phyloP scores from a whole-genome alignment of 495 filamentous ascomycete species.

The Cenococcum geophilum region DNA sequence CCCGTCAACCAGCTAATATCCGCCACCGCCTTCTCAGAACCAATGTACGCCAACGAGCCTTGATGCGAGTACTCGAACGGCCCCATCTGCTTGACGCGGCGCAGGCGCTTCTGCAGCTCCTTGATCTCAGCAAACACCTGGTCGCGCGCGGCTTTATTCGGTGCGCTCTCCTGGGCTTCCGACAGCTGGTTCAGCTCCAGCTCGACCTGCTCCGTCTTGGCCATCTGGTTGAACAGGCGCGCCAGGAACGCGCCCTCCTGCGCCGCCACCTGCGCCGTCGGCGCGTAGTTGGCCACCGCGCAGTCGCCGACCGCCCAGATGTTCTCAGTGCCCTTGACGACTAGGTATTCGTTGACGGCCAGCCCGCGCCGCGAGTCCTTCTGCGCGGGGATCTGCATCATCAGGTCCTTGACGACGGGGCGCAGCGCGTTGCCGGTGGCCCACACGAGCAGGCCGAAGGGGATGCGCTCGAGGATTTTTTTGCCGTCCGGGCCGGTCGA shows the following conservation, averaged over 20 bases:
- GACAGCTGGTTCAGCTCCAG: conserved; percentile 56
- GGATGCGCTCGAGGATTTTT: conserved; percentile 73
- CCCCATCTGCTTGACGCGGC: conserved; percentile 84
- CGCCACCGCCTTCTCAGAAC: conserved; percentile 93
- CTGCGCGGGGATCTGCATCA: conserved; percentile 86
- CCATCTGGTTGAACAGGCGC: conserved; percentile 96
- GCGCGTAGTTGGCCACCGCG: conserved; percentile 92
- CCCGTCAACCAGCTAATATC: conserved; percentile 97
- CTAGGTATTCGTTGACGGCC: conserved; percentile 95
- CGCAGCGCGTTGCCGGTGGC: conserved; percentile 95
- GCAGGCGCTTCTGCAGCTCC: conserved; percentile 73
- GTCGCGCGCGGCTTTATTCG: conserved; percentile 50
- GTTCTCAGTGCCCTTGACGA: conserved; percentile 93
- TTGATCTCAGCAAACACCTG: conserved; percentile 66
- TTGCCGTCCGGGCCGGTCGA: conserved; percentile 76
- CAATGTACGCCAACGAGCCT: conserved; percentile 94
- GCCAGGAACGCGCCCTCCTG: conserved; percentile 96
- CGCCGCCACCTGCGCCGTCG: conserved; percentile 91
- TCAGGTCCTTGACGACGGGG: conserved; percentile 80
- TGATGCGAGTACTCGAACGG: conserved; percentile 98
- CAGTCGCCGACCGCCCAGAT: conserved; percentile 92
- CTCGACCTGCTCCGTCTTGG: conserved; percentile 79
- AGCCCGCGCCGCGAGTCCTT: conserved; percentile 91
- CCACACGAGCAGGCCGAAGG: conserved; percentile 96
- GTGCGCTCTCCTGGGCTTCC: conserved; percentile 59